Evolutionary conservation across 768 basidiomycete genomes (phyloP).

Genomic region (Sporobolomyces phaffii): DNA sequence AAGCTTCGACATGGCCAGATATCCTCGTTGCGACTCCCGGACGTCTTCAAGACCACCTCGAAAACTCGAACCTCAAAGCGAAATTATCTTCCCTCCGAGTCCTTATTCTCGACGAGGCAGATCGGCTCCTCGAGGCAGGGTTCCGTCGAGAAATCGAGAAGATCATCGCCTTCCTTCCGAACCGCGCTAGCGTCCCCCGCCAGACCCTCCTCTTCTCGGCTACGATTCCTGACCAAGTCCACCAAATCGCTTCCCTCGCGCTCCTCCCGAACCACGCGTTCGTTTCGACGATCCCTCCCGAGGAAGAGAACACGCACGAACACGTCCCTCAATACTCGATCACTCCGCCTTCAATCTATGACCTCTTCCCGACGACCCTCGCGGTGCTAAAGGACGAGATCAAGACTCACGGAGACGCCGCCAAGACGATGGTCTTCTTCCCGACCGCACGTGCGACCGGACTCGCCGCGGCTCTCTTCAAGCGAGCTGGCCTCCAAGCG

Average conservation of each 20-base stretch:
- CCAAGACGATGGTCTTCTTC: constrained; percentile 58
- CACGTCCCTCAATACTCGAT: constrained; percentile 54
- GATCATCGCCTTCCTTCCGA: constrained; percentile 40
- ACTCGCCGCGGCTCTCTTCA: constrained; percentile 48
- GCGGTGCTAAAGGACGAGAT: constrained; percentile 48
- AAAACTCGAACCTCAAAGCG: constrained; percentile 47
- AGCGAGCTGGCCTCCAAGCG: constrained; percentile 24
- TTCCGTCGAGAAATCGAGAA: constrained; percentile 45
- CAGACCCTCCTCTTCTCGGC: constrained; percentile 51
- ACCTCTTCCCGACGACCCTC: constrained; percentile 51
- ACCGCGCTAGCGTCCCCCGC: constrained; percentile 35
- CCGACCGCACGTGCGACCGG: constrained; percentile 61
- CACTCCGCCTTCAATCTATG: constrained; percentile 42
- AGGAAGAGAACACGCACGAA: constrained; percentile 59
- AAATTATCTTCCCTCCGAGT: constrained; percentile 50
- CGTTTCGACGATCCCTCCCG: constrained; percentile 56
- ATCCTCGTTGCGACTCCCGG: constrained; percentile 49
- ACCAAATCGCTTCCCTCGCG: constrained; percentile 50
- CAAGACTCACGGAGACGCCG: constrained; percentile 39
- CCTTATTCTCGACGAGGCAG: constrained; percentile 50
- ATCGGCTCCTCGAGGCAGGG: constrained; percentile 46
- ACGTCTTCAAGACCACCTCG: constrained; percentile 47
- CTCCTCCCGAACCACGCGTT: constrained; percentile 48
- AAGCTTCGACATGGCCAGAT: constrained; percentile 46
- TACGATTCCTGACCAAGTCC: constrained; percentile 48